Evolutionary conservation across 495 filamentous ascomycete genomes (phyloP).

Genomic region (Xylaria nigripes): DNA sequence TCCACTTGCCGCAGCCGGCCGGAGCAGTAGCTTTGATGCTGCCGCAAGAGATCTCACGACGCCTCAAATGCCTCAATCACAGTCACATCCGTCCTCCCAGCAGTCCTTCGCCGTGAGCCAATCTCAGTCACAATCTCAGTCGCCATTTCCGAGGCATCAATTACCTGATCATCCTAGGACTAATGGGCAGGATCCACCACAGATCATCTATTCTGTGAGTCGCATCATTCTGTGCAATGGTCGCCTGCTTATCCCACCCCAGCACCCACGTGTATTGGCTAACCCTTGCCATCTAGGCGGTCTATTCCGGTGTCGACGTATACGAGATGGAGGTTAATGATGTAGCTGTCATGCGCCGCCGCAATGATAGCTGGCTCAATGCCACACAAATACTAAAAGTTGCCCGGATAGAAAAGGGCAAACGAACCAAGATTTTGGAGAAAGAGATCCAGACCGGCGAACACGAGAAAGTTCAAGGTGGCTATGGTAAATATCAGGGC

Average conservation of each 20-base stretch:
- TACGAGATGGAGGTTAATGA: conserved; percentile 96
- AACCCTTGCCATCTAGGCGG: conserved; percentile 51
- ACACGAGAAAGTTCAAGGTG: conserved; percentile 97
- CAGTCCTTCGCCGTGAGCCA: conserved; percentile 46
- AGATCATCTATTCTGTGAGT: conserved; percentile 65
- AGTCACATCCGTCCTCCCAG: conserved; percentile 39
- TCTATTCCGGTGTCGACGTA: conserved; percentile 89
- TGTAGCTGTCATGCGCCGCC: conserved; percentile 87
- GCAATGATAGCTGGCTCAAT: conserved; percentile 86
- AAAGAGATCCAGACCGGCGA: conserved; percentile 94
- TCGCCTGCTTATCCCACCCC: neutral
- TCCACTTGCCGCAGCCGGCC: conserved; percentile 34
- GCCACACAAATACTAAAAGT: conserved; percentile 95
- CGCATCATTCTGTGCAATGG: conserved; percentile 1
- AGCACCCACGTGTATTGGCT: conserved; percentile 1
- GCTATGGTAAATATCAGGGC: conserved; percentile 97
- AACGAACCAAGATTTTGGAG: conserved; percentile 92
- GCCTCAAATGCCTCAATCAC: conserved; percentile 40
- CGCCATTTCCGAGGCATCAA: conserved; percentile 34
- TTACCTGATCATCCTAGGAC: conserved; percentile 8
- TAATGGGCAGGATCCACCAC: conserved; percentile 52
- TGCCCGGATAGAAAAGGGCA: conserved; percentile 91
- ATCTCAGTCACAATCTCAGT: conserved; percentile 26
- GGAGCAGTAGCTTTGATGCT: conserved; percentile 40
- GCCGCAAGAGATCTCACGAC: conserved; percentile 27